Evolutionary conservation across 164 flowering plant species (phyloP), one percentile per base, ranked within the genome.

Genomic region (Sedum album): DNA sequence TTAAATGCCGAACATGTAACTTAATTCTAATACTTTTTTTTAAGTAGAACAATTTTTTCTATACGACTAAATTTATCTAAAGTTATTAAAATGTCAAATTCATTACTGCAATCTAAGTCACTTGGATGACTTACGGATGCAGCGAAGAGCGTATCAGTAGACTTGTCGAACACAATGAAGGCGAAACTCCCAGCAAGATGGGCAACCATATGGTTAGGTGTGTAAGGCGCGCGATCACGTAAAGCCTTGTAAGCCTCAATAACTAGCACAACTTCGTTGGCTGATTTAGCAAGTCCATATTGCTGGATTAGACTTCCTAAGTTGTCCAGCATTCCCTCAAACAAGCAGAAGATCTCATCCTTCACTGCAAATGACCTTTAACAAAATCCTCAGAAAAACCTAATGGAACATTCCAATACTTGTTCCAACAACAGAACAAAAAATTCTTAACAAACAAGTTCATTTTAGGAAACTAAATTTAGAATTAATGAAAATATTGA

Each of bases 181-280:
- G 94, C 85, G 46, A 93, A 91, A 14, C 70, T 76, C 26, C 98
- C 98, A 17, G 68, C 74, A 1, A 93, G 93, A 75, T 93, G 98
- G 66, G 88, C 88, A n/a, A 93, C 94, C 42, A 93, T 88, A 71
- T 85, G 98, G 81, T 70, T 90, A 15, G 94, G 77, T 65, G 97
- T 94, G 73, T 93, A 89, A n/a, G 98, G 98, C 21, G 97, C 97
- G 9, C 98, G 79, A 68, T 93, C 98, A 39, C 98, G 93, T 0
- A 93, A 88, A 1, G 98, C 85, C 85, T 88, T 93, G 79, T 93
- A 93, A 15, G 98, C 96, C 63, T 93, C 98, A 26, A 91, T 89
- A 60, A 93, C 86, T 75, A 93, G 63, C 68, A 86, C 68, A 23
- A 82, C 94, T 75, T 93, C 98, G 28, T 82, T 88, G 17, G 96